Evolutionary conservation across 768 basidiomycete genomes (phyloP), one percentile per base, ranked within the genome.

Genomic region (Pisolithus orientalis): DNA sequence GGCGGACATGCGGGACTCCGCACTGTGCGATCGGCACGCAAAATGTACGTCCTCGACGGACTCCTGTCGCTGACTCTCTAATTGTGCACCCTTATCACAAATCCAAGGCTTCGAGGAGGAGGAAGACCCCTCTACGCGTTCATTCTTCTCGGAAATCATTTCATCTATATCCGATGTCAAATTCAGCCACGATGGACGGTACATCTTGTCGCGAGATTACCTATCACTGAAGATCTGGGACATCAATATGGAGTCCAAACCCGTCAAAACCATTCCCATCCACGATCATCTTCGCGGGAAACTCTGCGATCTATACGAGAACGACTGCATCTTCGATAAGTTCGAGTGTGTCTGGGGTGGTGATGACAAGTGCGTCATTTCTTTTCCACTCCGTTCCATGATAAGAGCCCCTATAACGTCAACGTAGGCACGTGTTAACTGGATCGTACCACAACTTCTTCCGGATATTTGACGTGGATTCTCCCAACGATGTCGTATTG

Each of bases 401-500:
- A n/a, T n/a, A 46, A 67, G 51, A 17, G 8, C 9, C 34, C 54
- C 44, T 31, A 53, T 55, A 9, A 56, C 32, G 17, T 29, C 47
- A 28, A 51, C 39, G 8, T 62, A 99, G 96, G 64, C 85, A 94
- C 69, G 93, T 98, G 54, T 76, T 99, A 57, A 97, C 96, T n/a
- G 96, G 96, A 42, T 98, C 96, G 47, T 99, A 99, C 75, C 95
- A 98, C 76, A 99, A 99, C 74, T 98, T 95, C 75, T 94, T 99
- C 88, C 93, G 94, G 69, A 96, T 99, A 83, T 99, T 93, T 72
- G 95, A 98, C 69, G 82, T 84, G 49, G 91, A 95, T 54, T 83
- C 85, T 31, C 65, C 84, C 56, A 87, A 85, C 55, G 96, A 98
- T 63, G 84, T 94, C 42, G 90, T 97, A 11, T 73, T 99, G 51